phyloP scores from a whole-genome alignment of 176 grass and related monocot species.

The Guadua angustifolia region DNA sequence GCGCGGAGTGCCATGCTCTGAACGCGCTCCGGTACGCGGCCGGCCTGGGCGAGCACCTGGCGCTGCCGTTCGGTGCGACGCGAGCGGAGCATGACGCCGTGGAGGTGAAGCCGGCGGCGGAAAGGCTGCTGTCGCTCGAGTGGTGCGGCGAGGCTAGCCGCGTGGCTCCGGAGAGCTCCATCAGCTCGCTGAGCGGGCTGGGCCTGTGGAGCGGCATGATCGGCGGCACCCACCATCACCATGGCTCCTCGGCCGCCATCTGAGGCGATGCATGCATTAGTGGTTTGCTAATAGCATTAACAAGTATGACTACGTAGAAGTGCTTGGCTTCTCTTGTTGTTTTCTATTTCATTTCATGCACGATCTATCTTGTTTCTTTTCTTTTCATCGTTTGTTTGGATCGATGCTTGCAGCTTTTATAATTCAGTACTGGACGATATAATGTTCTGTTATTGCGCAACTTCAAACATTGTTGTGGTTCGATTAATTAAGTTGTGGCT shows the following conservation, averaged over 20 bases:
- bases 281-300: conserved; percentile 64
- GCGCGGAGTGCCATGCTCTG: conserved; percentile 44
- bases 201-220: conserved; percentile 79
- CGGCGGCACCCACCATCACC: conserved; percentile 52
- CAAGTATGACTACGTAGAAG: conserved; percentile 50
- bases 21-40: conserved; percentile 52
- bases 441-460: conserved; percentile 38
- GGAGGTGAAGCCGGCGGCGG: conserved; percentile 55
- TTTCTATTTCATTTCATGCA: conserved; percentile 32
- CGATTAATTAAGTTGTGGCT: background rate
- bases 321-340: conserved; percentile 41
- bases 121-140: conserved; percentile 64
- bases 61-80: conserved; percentile 33
- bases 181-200: conserved; percentile 49
- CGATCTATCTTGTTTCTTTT: conserved; percentile 35
- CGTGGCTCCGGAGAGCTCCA: conserved; percentile 52
- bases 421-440: conserved; percentile 13
- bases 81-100: conserved; percentile 31
- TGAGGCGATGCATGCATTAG: conserved; percentile 50
- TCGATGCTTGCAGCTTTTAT: conserved; percentile 43
- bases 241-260: conserved; percentile 65
- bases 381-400: conserved; percentile 46
- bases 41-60: conserved; percentile 52
- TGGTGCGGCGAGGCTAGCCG: conserved; percentile 73
- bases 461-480: conserved; percentile 32